Conservation (phyloP, 2,329 filamentous ascomycete genomes). For the Grosmannia serpens region DNA sequence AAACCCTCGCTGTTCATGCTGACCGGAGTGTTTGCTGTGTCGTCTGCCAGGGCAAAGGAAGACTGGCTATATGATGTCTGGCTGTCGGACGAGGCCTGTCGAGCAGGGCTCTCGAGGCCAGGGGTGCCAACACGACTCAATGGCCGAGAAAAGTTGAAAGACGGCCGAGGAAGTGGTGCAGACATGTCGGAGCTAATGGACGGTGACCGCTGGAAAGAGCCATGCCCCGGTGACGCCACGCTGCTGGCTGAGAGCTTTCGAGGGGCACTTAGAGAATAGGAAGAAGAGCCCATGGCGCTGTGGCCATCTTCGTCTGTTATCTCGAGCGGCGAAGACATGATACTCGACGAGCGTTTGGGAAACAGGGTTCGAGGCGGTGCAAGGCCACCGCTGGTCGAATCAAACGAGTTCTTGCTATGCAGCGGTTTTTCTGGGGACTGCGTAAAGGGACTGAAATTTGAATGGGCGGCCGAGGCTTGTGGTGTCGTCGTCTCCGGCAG, state of each 20-base stretch:
- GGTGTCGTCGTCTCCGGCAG: not conserved
- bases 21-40: slow-evolving; percentile 55
- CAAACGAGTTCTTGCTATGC: slow-evolving; percentile 31
- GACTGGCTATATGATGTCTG: slow-evolving; percentile 47
- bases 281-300: slow-evolving; percentile 38
- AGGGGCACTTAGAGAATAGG: slow-evolving; percentile 49
- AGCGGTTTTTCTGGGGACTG: slow-evolving; percentile 33
- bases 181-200: slow-evolving; percentile 79
- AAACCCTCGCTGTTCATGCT: slow-evolving; percentile 64
- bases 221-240: slow-evolving; percentile 44
- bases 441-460: slow-evolving; percentile 7
- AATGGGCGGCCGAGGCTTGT: slow-evolving; percentile 14
- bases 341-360: slow-evolving; percentile 44
- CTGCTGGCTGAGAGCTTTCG: slow-evolving; percentile 64
- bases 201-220: slow-evolving; percentile 62
- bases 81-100: slow-evolving; percentile 56
- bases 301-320: slow-evolving; percentile 61
- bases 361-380: slow-evolving; percentile 39
- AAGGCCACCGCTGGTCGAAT: slow-evolving; percentile 31
- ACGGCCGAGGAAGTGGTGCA: slow-evolving; percentile 53
- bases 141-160: slow-evolving; percentile 90
- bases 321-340: slow-evolving; percentile 50
- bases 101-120: slow-evolving; percentile 42
- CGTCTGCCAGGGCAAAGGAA: slow-evolving; percentile 51
- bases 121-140: slow-evolving; percentile 62